Conservation (phyloP, 768 basidiomycete genomes). For the Termitomyces sp. region DNA sequence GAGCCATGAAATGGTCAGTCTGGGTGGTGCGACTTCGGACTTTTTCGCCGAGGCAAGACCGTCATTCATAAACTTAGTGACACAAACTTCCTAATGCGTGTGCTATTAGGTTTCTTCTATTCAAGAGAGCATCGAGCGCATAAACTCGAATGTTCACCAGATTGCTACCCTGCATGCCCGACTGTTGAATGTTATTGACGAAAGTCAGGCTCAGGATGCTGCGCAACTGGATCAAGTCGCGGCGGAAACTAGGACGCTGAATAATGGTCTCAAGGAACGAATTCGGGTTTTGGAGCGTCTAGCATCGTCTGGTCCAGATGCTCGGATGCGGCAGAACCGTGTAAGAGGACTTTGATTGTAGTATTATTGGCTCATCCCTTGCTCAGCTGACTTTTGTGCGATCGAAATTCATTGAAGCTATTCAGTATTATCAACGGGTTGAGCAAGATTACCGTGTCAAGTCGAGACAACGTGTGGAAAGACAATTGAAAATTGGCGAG, state of each 20-base stretch:
- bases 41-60: constrained; percentile 32
- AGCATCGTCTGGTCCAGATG: constrained; percentile 23
- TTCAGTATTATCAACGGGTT: constrained; percentile 73
- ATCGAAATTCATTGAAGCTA: constrained; percentile 66
- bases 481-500: constrained; percentile 75
- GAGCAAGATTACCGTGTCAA: constrained; percentile 67
- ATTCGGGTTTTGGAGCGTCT: constrained; percentile 49
- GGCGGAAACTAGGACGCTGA: constrained; percentile 54
- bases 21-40: constrained; percentile 18
- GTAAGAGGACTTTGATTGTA: constrained; percentile 17
- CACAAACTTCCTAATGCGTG: not conserved
- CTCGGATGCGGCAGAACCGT: constrained; percentile 34
- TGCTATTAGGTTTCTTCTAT: constrained; percentile 32
- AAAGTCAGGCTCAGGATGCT: constrained; percentile 21
- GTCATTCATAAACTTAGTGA: not conserved
- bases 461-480: constrained; percentile 62
- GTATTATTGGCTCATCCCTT: not conserved
- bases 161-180: constrained; percentile 34
- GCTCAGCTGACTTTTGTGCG: constrained; percentile 55
- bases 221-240: constrained; percentile 52
- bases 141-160: constrained; percentile 31
- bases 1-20: constrained; percentile 26
- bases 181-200: constrained; percentile 30
- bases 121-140: constrained; percentile 33
- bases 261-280: constrained; percentile 50